These are phyloP conservation scores for Centrapalus pauciflorus DNA, from an alignment of 129 eudicot species.

Conservation along the genomic window DNA sequence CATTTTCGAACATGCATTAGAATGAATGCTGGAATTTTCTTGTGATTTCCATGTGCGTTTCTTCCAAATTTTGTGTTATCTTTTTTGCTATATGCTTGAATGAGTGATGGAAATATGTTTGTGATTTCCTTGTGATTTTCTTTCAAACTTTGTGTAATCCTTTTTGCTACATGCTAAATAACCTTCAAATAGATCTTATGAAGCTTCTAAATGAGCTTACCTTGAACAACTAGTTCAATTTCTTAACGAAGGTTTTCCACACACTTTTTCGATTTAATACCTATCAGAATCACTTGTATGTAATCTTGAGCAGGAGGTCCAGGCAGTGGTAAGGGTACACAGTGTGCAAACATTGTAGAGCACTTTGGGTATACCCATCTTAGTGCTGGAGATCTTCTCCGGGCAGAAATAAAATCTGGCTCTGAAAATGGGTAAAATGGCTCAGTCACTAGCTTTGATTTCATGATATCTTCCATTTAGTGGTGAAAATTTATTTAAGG, in stretches of 20 bases:
- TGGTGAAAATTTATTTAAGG: background rate
- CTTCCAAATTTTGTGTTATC: no score
- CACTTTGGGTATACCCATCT: conserved; percentile 97
- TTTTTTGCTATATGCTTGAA: background rate
- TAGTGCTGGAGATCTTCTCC: conserved; percentile 98
- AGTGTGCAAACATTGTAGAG: conserved; percentile 85
- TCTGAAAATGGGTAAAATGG: conserved; percentile 80
- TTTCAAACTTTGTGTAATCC: background rate
- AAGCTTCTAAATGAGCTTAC: background rate
- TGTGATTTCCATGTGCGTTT: no score
- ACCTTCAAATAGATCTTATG: background rate
- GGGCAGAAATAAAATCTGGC: conserved; percentile 93
- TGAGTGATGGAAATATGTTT: background rate
- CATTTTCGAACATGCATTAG: no score
- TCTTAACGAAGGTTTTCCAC: background rate
- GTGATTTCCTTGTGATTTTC: background rate
- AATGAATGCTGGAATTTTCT: no score
- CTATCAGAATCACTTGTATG: background rate
- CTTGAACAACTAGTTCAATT: background rate
- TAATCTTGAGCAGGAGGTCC: conserved; percentile 80
- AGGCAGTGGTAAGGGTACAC: conserved; percentile 99
- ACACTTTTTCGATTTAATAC: background rate
- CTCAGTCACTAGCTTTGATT: background rate
- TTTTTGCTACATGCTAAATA: background rate
- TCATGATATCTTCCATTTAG: background rate